Percentiles rank a stretch among this genome's conserved stretches.
Conservation (phyloP, 2,329 filamentous ascomycete species). For the Sporothrix sp. region DNA sequence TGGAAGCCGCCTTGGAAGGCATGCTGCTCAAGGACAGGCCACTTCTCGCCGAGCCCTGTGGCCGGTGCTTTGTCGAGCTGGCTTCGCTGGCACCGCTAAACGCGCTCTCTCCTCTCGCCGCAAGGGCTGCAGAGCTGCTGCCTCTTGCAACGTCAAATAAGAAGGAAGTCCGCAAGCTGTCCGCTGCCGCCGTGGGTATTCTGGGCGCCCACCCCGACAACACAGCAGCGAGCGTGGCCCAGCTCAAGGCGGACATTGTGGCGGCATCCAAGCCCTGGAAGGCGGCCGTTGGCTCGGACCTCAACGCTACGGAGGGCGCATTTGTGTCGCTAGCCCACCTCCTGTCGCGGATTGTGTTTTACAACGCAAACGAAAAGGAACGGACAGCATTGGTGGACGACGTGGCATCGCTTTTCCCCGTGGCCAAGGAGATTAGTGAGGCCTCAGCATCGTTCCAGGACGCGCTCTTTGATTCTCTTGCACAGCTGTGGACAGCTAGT, state of each 20-base stretch:
- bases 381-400: neutral
- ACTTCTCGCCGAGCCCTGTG: constrained; percentile 36
- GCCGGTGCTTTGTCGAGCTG: constrained; percentile 44
- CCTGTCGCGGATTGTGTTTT: constrained; percentile 36
- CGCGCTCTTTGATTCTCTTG: constrained; percentile 34
- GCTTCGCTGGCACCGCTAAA: constrained; percentile 29
- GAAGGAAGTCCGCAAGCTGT: constrained; percentile 53
- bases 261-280: constrained; percentile 42
- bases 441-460: constrained; percentile 30
- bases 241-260: constrained; percentile 36
- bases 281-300: constrained; percentile 32
- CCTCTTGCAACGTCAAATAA: constrained; percentile 61
- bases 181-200: constrained; percentile 65
- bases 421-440: constrained; percentile 15
- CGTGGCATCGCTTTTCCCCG: constrained; percentile 10
- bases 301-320: constrained; percentile 38
- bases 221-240: constrained; percentile 30
- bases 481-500: constrained; percentile 35
- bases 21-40: constrained; percentile 35
- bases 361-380: constrained; percentile 19
- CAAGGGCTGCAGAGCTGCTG: constrained; percentile 43
- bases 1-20: constrained; percentile 49
- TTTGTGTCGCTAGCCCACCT: constrained; percentile 37
- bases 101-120: constrained; percentile 39
- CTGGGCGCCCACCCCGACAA: constrained; percentile 56